Conservation (phyloP, 2,329 filamentous ascomycete species). For the Claviceps africana region DNA sequence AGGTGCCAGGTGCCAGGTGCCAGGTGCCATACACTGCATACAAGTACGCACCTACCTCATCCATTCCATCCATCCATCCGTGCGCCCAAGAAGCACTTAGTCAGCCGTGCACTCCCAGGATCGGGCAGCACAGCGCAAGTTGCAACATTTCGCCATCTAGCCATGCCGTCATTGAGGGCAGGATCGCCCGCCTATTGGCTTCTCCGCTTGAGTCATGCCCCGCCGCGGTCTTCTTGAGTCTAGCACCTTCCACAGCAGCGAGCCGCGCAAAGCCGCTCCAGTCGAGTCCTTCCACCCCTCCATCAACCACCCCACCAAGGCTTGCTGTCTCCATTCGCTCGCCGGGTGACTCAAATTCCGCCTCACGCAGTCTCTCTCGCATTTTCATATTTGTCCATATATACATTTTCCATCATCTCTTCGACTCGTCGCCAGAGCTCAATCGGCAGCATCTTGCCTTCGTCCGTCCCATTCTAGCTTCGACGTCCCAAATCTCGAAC, state of each 20-base stretch:
- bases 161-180: not conserved
- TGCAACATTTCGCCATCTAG: too few relatives aligned
- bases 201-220: not conserved
- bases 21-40: too few relatives aligned
- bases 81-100: not conserved
- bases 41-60: too few relatives aligned
- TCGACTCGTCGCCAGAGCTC: not conserved
- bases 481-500: not conserved
- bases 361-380: constrained; percentile 14
- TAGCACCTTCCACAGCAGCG: constrained; percentile 8
- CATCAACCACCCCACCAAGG: constrained; percentile 11
- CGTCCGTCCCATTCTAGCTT: too few relatives aligned
- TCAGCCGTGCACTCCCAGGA: not conserved
- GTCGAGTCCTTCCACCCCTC: not conserved
- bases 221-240: constrained; percentile 1
- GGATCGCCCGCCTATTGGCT: not conserved
- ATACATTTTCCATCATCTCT: constrained; percentile 12
- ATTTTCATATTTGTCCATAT: constrained; percentile 12
- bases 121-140: not conserved
- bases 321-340: constrained; percentile 11
- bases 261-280: not conserved
- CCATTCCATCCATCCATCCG: too few relatives aligned
- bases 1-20: too few relatives aligned
- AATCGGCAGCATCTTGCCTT: not conserved
- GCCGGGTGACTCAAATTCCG: constrained; percentile 26